These are phyloP conservation scores for Aspergillus taichungensis DNA, from an alignment of 495 filamentous ascomycete species.

Conservation along the genomic window DNA sequence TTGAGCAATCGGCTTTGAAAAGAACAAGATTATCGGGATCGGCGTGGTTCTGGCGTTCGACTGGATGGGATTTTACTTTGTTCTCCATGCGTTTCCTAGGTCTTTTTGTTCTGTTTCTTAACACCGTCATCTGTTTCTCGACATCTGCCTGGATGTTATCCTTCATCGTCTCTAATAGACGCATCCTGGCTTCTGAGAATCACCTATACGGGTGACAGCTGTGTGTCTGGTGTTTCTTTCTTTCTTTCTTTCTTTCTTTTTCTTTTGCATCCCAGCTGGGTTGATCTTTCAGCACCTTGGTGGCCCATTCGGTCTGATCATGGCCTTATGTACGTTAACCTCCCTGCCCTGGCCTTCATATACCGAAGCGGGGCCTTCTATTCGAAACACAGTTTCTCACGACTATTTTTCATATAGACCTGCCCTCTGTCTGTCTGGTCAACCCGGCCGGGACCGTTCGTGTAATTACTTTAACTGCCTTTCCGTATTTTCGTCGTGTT, in stretches of 20 bases:
- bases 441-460: conserved; percentile 14
- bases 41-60: conserved; percentile 30
- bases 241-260: conserved; percentile 17
- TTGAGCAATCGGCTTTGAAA: conserved; percentile 27
- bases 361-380: conserved; percentile 38
- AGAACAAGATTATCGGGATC: conserved; percentile 19
- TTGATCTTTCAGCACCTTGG: conserved; percentile 33
- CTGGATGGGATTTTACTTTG: too few relatives aligned
- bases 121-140: conserved; percentile 5
- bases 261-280: conserved; percentile 28
- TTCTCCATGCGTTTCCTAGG: conserved; percentile 8
- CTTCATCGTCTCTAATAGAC: conserved; percentile 28
- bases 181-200: conserved; percentile 22
- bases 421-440: conserved; percentile 26
- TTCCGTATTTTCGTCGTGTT: conserved; percentile 21
- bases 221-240: conserved; percentile 17
- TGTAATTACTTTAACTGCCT: conserved; percentile 32
- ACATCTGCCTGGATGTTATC: conserved; percentile 14
- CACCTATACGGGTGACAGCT: conserved; percentile 20
- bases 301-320: conserved; percentile 57
- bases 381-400: conserved; percentile 47
- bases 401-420: conserved; percentile 38
- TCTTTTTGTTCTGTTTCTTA: conserved; percentile 8
- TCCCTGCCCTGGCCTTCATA: conserved; percentile 44
- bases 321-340: conserved; percentile 76